Evolutionary conservation across 1,284 basidiomycete genomes (phyloP), one percentile per base, ranked within the genome.

Genomic region (Lentinus polychrous): DNA sequence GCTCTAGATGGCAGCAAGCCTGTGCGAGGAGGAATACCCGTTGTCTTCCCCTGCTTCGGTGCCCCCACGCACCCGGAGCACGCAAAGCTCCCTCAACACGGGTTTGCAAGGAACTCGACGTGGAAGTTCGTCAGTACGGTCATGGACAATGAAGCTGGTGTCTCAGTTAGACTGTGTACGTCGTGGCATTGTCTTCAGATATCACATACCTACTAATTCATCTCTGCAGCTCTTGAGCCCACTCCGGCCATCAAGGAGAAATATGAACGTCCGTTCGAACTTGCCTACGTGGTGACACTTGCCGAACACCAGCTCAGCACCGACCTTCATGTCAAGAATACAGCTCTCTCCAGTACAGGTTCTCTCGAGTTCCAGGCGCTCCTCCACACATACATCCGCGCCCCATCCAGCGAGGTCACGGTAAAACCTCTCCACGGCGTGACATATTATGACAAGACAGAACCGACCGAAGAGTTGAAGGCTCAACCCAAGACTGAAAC

Each of bases 41-140:
- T 91, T 39, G 83, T 89, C 31, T 92, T 91, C 66, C 91, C 91
- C 24, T 86, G 85, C 66, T 94, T 94, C 60, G 91, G 91, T 2
- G 71, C 86, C 1, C 89, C 91, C 1, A 73, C 69, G 5, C 83
- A 83, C 57, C 75, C 76, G 1, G 83, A 88, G 37, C 90, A 94
- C 62, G 62, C 66, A n/a, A 78, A 78, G 36, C 73, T 95, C 6
- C 49, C 70, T 6, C 90, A 93, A 61, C 92, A 94, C 63, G 92
- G 92, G 0, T 94, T 93, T 60, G 91, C 86, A 14, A 75, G 92
- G 43, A 90, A 71, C 54, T 74, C 78, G 31, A 63, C 60, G 12
- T 95, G 92, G 92, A 69, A 67, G 18, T 83, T 81, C 59, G 79
- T 81, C 53, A 64, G 70, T 34, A 67, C 79, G 12, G 71, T 91